phyloP scores from a whole-genome alignment of 805 yeast species.

The Candida patagonica region DNA sequence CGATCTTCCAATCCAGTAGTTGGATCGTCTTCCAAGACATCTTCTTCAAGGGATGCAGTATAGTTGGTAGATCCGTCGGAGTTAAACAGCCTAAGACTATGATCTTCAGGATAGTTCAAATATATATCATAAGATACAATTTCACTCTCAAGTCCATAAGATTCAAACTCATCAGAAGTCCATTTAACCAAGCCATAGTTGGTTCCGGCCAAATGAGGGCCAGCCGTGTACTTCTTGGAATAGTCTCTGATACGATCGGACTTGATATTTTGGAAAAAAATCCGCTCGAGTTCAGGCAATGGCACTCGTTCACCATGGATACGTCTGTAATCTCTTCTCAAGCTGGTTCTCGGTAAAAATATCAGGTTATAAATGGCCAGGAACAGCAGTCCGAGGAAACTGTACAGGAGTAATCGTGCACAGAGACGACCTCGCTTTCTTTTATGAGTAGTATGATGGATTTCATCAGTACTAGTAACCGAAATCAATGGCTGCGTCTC shows the following conservation, averaged over 20 bases:
- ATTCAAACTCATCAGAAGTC: slow-evolving; percentile 48
- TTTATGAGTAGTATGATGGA: background rate
- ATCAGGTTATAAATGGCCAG: slow-evolving; percentile 51
- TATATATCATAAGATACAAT: slow-evolving; percentile 54
- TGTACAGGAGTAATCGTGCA: slow-evolving; percentile 9
- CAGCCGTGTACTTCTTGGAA: slow-evolving; percentile 42
- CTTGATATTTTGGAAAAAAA: slow-evolving; percentile 38
- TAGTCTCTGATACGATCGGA: slow-evolving; percentile 37
- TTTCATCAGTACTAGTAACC: no score
- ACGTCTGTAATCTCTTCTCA: slow-evolving; percentile 70
- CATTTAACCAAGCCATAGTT: slow-evolving; percentile 37
- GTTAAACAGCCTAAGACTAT: slow-evolving; percentile 38
- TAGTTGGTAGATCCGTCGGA: slow-evolving; percentile 30
- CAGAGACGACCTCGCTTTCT: slow-evolving; percentile 6
- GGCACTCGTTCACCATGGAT: slow-evolving; percentile 60
- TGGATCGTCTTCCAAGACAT: slow-evolving; percentile 43
- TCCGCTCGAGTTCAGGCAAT: slow-evolving; percentile 58
- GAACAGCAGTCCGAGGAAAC: slow-evolving; percentile 38
- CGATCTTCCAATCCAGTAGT: slow-evolving; percentile 38
- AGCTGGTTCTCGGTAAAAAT: slow-evolving; percentile 77
- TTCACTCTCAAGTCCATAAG: slow-evolving; percentile 46
- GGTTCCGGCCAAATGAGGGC: slow-evolving; percentile 47
- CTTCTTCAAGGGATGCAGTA: slow-evolving; percentile 47
- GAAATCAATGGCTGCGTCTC: slow-evolving; percentile 6
- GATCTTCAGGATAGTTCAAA: slow-evolving; percentile 53